phyloP scores from a whole-genome alignment of 2,329 filamentous ascomycete genomes.

The Colletotrichum sidae region DNA sequence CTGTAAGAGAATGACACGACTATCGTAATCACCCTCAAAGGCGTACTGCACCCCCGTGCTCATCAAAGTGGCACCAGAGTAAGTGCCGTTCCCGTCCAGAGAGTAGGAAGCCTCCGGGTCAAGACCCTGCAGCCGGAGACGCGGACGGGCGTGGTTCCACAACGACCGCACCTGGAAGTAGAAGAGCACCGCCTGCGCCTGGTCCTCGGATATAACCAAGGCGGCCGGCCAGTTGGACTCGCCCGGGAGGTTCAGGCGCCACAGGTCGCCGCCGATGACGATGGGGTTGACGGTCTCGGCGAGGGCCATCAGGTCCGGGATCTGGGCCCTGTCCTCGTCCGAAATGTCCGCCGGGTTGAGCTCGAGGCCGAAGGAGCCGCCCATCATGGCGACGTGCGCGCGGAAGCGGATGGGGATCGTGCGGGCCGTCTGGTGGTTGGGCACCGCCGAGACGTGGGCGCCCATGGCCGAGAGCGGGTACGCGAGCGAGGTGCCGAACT shows the following conservation, averaged over 20 bases:
- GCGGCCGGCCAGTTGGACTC: conserved; percentile 72
- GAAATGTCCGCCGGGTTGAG: conserved; percentile 66
- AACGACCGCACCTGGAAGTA: conserved; percentile 68
- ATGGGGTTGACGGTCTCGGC: conserved; percentile 70
- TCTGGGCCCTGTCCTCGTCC: conserved; percentile 61
- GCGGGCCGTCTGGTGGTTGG: conserved; percentile 68
- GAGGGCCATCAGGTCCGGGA: conserved; percentile 65
- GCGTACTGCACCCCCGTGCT: conserved; percentile 68
- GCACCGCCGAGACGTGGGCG: conserved; percentile 72
- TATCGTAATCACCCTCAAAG: conserved; percentile 67
- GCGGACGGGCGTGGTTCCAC: conserved; percentile 65
- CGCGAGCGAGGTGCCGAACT: conserved; percentile 71
- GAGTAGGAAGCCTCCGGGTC: conserved; percentile 65
- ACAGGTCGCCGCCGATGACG: conserved; percentile 68
- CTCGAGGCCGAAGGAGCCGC: conserved; percentile 74
- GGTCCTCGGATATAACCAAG: conserved; percentile 67
- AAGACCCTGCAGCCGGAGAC: conserved; percentile 66
- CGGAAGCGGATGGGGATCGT: conserved; percentile 69
- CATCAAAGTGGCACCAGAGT: conserved; percentile 71
- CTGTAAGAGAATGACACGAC: conserved; percentile 66
- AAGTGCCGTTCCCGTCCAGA: conserved; percentile 58
- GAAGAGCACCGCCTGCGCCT: conserved; percentile 64
- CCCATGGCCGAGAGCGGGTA: conserved; percentile 74
- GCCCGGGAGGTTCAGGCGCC: conserved; percentile 68
- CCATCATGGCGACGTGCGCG: conserved; percentile 76